These are phyloP conservation scores for Phytophthora tentaculata DNA, from an alignment of 352 stramenopile species.

Conservation along the genomic window DNA sequence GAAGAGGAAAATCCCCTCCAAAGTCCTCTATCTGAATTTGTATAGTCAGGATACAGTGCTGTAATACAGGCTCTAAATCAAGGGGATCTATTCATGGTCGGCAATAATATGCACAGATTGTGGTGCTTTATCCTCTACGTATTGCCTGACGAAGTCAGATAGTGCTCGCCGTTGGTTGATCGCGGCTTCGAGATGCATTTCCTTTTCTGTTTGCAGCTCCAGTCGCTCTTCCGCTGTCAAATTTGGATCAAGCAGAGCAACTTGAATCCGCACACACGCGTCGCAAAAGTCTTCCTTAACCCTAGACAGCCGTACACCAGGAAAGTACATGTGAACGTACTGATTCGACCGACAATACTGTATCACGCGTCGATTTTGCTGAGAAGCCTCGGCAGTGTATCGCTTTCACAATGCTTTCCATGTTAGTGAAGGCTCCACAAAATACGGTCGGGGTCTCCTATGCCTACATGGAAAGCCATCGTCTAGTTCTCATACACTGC, in stretches of 20 bases:
- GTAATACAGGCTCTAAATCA: no score
- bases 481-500: neutral
- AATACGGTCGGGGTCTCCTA: neutral
- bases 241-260: no score
- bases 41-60: no score
- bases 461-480: neutral
- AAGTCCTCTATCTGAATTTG: no score
- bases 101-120: no score
- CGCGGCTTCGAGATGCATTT: slow-evolving; percentile 7
- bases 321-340: neutral
- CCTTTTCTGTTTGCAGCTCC: neutral
- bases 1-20: no score
- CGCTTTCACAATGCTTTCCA: neutral
- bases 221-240: neutral
- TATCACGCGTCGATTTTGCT: neutral
- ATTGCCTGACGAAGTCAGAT: slow-evolving; percentile 6
- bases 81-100: no score
- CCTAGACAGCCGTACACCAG: neutral
- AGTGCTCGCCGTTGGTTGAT: slow-evolving; percentile 3
- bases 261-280: neutral
- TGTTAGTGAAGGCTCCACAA: neutral
- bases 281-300: neutral
- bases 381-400: neutral
- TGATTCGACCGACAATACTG: neutral
- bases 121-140: neutral